Base-by-base conservation (phyloP, 2,329 filamentous ascomycete genomes). In the Ophiobolus disseminans region DNA sequence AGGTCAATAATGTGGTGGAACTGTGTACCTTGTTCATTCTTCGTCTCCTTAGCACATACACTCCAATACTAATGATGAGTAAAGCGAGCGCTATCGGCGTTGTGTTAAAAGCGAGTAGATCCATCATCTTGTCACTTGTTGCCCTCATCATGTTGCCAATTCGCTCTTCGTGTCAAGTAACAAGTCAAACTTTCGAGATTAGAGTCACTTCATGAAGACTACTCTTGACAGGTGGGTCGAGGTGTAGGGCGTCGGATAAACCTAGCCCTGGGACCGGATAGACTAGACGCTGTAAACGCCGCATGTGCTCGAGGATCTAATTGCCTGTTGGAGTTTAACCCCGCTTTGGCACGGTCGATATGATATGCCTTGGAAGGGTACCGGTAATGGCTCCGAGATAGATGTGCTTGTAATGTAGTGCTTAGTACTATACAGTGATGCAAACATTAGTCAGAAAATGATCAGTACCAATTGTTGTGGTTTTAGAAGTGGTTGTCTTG, bases 291-390 rank as follows among this genome's bases (percentile, higher is more conserved):
- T 21, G 17, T 35, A 42, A 22, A 48, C 40, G 38, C 38, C 44
- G 38, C 19, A 17, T 26, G 21, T 32, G 26, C 22, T n/a, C n/a
- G n/a, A 36, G 48, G 46, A 46, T 50, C 25, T 21, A 30, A 32
- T 55, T 55, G 34, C 52, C 49, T 38, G 22, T 43, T 44, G 7
- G 3, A 41, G 50, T 8, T 31, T 44, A 48, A 53, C 48, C 47
- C 40, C 54, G 54, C 54, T 47, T 51, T 38, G 25, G 16, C 22
- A 14, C 45, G 34, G n/a, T n/a, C n/a, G n/a, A n/a, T n/a, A n/a
- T n/a, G n/a, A n/a, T n/a, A n/a, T n/a, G n/a, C n/a, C n/a, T n/a
- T n/a, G n/a, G n/a, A n/a, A n/a, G n/a, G 35, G 46, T 40, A 25
- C 9, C 31, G 30, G 17, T 22, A 16, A 14, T 31, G 10, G 25